phyloP scores from a whole-genome alignment of 805 yeast species.

The Ogataea polymorpha region DNA sequence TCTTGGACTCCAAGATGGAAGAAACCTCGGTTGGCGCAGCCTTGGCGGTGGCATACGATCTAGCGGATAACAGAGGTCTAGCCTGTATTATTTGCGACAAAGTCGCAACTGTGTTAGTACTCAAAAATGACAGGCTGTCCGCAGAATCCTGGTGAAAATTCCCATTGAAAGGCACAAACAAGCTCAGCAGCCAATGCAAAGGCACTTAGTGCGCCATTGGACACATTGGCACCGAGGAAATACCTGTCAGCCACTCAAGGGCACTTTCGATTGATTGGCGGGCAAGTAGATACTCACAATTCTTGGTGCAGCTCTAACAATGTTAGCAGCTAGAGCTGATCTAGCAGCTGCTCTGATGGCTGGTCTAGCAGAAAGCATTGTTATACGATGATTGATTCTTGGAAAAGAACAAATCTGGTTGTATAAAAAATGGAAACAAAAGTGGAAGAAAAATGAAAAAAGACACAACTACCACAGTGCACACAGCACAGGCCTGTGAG shows the following conservation, averaged over 20 bases:
- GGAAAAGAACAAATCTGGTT: conserved; percentile 14
- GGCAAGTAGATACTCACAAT: conserved; percentile 37
- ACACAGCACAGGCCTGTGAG: conserved; percentile 1
- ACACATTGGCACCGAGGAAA: conserved; percentile 1
- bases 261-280: conserved; percentile 3
- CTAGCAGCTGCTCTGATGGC: conserved; percentile 82
- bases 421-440: conserved; percentile 16
- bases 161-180: background rate
- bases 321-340: conserved; percentile 59
- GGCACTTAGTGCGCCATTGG: conserved; percentile 2
- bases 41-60: conserved; percentile 93
- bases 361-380: conserved; percentile 83
- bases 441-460: conserved; percentile 14
- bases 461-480: conserved; percentile 4
- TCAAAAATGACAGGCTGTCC: background rate
- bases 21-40: conserved; percentile 99
- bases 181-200: background rate
- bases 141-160: background rate
- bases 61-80: conserved; percentile 62
- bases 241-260: background rate
- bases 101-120: conserved; percentile 19
- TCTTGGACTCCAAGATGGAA: conserved; percentile 97
- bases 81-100: conserved; percentile 42
- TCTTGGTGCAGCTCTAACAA: conserved; percentile 43
- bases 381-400: conserved; percentile 13